phyloP scores from a whole-genome alignment of 306 rosid genomes.

The Castanopsis chinensis region DNA sequence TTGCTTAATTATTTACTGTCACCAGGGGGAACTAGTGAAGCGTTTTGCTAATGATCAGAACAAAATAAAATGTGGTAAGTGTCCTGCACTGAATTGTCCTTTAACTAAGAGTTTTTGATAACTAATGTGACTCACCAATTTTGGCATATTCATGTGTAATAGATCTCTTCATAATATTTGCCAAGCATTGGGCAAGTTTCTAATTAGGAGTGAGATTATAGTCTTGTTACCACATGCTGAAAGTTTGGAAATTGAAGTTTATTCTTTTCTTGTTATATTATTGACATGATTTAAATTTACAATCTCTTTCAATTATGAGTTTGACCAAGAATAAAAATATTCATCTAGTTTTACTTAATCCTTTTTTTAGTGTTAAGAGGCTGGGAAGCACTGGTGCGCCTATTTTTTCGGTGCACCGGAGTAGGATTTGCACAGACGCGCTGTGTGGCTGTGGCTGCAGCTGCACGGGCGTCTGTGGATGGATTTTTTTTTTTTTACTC shows the following conservation, averaged over 20 bases:
- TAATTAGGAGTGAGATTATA: not conserved
- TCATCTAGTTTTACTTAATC: not conserved
- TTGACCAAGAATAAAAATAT: no score
- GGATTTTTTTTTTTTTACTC: no score
- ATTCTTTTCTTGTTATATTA: not conserved
- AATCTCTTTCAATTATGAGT: no score
- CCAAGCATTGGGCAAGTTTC: not conserved
- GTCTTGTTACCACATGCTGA: not conserved
- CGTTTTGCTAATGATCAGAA: constrained; percentile 87
- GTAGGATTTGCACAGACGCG: no score
- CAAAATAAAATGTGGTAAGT: constrained; percentile 92
- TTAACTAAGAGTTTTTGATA: not conserved
- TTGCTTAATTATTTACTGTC: constrained; percentile 24
- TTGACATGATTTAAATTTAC: no score
- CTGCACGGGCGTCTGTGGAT: no score
- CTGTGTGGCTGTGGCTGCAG: fast-evolving
- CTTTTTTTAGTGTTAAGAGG: not conserved
- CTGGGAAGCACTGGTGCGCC: no score
- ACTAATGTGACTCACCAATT: not conserved
- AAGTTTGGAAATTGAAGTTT: not conserved
- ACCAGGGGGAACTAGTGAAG: constrained; percentile 88
- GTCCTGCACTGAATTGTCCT: not conserved
- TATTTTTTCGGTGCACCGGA: fast-evolving
- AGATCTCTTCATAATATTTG: not conserved
- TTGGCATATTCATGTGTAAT: not conserved